These are phyloP conservation scores for Fusarium sp. DNA, from an alignment of 2,329 filamentous ascomycete genomes.

Conservation along the genomic window DNA sequence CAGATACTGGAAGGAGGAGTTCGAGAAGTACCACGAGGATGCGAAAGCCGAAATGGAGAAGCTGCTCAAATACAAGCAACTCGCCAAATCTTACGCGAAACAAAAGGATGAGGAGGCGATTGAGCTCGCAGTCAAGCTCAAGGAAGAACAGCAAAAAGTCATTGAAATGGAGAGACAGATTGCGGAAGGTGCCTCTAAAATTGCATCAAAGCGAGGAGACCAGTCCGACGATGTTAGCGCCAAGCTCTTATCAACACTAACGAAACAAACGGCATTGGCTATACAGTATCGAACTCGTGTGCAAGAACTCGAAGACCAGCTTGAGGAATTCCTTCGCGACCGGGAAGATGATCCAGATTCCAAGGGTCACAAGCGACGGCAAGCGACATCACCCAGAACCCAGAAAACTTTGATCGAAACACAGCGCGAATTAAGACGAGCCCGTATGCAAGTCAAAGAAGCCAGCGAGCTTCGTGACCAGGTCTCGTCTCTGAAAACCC, in stretches of 20 bases:
- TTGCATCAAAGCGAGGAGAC: constrained; percentile 55
- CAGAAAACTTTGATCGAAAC: constrained; percentile 66
- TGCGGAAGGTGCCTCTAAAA: constrained; percentile 70
- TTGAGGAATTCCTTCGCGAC: constrained; percentile 58
- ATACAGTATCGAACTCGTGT: constrained; percentile 71
- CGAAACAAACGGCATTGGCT: constrained; percentile 69
- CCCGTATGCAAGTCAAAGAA: constrained; percentile 67
- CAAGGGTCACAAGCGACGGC: constrained; percentile 53
- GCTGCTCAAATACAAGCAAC: constrained; percentile 82
- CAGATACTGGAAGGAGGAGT: constrained; percentile 84
- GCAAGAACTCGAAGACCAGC: constrained; percentile 67
- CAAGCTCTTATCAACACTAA: constrained; percentile 66
- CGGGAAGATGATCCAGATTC: constrained; percentile 53
- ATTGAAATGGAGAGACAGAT: constrained; percentile 73
- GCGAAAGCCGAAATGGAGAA: constrained; percentile 81
- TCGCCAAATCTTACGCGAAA: constrained; percentile 83
- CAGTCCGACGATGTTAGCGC: constrained; percentile 60
- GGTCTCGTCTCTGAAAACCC: constrained; percentile 64
- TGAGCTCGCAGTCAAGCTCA: constrained; percentile 74
- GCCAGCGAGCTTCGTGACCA: constrained; percentile 66
- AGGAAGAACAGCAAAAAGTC: constrained; percentile 76
- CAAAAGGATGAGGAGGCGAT: constrained; percentile 81
- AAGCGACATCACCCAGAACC: constrained; percentile 62
- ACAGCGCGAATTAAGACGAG: constrained; percentile 67
- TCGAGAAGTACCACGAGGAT: constrained; percentile 78